These are phyloP conservation scores for Nemania sp. DNA, from an alignment of 2,329 filamentous ascomycete genomes.

Conservation along the genomic window DNA sequence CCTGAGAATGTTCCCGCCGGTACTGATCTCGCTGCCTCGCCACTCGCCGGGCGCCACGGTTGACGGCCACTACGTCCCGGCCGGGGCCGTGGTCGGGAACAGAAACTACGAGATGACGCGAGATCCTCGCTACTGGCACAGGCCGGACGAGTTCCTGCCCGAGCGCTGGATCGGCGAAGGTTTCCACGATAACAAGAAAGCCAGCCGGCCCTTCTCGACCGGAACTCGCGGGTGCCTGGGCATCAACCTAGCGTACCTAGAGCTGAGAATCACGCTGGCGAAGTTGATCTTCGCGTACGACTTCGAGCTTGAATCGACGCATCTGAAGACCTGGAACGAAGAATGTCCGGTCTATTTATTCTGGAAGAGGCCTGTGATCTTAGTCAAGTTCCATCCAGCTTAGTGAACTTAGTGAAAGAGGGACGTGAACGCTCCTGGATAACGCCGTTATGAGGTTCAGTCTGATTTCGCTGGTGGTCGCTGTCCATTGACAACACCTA, in stretches of 20 bases:
- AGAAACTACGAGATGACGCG: conserved; percentile 4
- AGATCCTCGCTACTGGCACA: conserved; percentile 17
- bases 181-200: conserved; percentile 8
- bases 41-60: conserved; percentile 7
- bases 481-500: too few species aligned
- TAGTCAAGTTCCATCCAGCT: not conserved
- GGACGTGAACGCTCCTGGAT: too few species aligned
- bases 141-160: not conserved
- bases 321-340: not conserved
- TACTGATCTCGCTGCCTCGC: not conserved
- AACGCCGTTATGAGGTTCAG: too few species aligned
- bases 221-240: conserved; percentile 23
- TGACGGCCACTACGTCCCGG: conserved; percentile 7
- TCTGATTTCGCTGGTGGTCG: too few species aligned
- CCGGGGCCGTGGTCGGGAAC: conserved; percentile 1
- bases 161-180: conserved; percentile 16
- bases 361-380: not conserved
- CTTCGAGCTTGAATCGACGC: not conserved
- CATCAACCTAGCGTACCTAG: conserved; percentile 14
- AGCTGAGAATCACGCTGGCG: conserved; percentile 7
- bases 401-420: not conserved
- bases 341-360: not conserved
- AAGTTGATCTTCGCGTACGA: not conserved
- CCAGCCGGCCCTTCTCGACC: conserved; percentile 8
- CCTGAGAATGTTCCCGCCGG: conserved; percentile 22